A percentile compares a stretch with the other conserved stretches of the same genome.
These are phyloP conservation scores for Acanthamoeba royreba DNA, from an alignment of 208 protist species.

Conservation along the genomic window DNA sequence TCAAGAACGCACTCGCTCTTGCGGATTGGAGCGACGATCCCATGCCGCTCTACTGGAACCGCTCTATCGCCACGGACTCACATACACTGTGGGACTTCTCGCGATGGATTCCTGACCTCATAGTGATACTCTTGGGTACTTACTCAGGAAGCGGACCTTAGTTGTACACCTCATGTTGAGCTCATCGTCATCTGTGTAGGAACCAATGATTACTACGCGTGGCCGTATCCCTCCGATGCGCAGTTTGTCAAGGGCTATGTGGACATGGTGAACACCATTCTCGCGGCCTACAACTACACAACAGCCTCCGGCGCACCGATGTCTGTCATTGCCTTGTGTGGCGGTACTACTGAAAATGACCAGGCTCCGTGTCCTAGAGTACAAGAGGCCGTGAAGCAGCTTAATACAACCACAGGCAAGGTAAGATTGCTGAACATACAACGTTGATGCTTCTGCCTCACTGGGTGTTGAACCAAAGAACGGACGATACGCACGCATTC, in stretches of 20 bases:
- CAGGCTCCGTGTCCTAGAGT: background rate
- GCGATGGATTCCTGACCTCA: background rate
- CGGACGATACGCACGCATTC: background rate
- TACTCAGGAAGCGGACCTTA: background rate
- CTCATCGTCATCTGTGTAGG: no score
- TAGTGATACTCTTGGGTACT: background rate
- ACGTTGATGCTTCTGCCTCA: background rate
- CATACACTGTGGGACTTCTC: background rate
- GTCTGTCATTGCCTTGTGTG: background rate
- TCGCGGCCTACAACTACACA: background rate
- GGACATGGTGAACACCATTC: background rate
- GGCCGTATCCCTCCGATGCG: background rate
- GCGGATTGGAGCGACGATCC: background rate
- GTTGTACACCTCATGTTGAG: no score
- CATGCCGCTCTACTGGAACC: conserved; percentile 47
- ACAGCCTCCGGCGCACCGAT: background rate
- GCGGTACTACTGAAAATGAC: background rate
- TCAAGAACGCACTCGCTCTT: conserved; percentile 19
- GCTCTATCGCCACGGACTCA: background rate
- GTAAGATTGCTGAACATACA: no score
- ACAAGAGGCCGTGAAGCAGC: background rate
- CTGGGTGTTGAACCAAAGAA: no score
- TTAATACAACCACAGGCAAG: background rate
- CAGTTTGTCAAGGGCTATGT: background rate
- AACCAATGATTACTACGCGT: conserved; percentile 36